These are phyloP conservation scores for Xylariaceae sp. DNA, from an alignment of 2,329 filamentous ascomycete genomes.

Conservation along the genomic window DNA sequence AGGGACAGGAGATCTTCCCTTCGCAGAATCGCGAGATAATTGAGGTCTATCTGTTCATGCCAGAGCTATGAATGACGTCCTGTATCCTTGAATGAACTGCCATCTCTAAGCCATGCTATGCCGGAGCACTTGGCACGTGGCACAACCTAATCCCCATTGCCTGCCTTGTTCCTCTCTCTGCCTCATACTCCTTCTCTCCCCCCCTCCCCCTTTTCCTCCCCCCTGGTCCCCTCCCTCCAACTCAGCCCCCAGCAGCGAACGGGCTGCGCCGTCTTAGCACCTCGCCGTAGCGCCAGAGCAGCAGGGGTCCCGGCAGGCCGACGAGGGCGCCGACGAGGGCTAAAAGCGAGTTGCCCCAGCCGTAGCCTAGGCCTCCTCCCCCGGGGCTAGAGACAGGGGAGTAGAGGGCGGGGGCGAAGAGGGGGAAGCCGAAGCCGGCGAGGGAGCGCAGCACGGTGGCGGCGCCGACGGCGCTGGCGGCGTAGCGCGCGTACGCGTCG, in stretches of 20 bases:
- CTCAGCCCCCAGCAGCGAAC: slow-evolving; percentile 21
- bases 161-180: not conserved
- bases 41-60: no score
- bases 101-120: no score
- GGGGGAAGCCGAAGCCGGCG: slow-evolving; percentile 43
- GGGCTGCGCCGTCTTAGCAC: slow-evolving; percentile 27
- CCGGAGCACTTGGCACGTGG: no score
- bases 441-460: slow-evolving; percentile 37
- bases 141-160: no score
- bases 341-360: slow-evolving; percentile 38
- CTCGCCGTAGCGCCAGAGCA: slow-evolving; percentile 33
- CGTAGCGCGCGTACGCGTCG: slow-evolving; percentile 38
- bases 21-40: no score
- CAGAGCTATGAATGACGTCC: no score
- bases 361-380: slow-evolving; percentile 31
- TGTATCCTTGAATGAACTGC: no score
- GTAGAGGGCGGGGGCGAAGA: slow-evolving; percentile 43
- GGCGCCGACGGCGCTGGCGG: slow-evolving; percentile 37
- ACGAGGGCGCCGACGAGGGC: slow-evolving; percentile 44
- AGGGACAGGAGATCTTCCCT: no score
- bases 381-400: no score
- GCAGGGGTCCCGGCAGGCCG: slow-evolving; percentile 40
- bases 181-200: not conserved
- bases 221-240: not conserved
- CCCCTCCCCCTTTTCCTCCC: not conserved